These are phyloP conservation scores for Termitomyces sp. DNA, from an alignment of 768 basidiomycete genomes.

Conservation along the genomic window DNA sequence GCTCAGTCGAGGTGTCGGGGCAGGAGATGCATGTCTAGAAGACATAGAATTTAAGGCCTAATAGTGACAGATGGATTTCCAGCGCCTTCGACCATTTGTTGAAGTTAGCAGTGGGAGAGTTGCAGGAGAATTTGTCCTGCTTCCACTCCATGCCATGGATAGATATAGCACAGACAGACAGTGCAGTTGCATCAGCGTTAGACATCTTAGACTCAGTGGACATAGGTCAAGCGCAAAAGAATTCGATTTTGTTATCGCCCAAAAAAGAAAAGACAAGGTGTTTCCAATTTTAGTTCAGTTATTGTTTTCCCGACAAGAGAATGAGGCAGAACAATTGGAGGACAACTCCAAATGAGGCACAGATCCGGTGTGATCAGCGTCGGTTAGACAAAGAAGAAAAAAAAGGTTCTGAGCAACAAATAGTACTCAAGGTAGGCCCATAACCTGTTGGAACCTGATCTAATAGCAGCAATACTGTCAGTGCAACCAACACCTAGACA, in stretches of 20 bases:
- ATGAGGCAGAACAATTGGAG: neutral
- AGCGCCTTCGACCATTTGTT: neutral
- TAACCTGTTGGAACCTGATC: neutral
- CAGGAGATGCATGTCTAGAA: neutral
- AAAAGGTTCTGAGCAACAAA: constrained; percentile 13
- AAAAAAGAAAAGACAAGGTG: neutral
- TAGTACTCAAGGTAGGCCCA: constrained; percentile 4
- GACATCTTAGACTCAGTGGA: neutral
- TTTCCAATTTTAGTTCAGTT: neutral
- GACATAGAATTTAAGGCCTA: neutral
- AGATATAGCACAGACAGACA: neutral
- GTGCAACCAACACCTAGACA: neutral
- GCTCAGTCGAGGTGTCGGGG: neutral
- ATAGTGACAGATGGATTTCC: neutral
- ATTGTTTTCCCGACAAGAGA: neutral
- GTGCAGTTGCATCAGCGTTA: neutral
- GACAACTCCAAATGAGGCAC: neutral
- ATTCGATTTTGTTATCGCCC: neutral
- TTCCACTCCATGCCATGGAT: neutral
- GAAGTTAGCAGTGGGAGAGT: neutral
- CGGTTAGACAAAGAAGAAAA: neutral
- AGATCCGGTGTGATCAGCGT: neutral
- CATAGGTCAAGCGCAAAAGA: neutral
- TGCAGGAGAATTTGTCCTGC: neutral
- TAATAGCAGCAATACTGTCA: neutral